These are phyloP conservation scores for Aspergillus saccharolyticus DNA, from an alignment of 495 filamentous ascomycete genomes.

Conservation along the genomic window DNA sequence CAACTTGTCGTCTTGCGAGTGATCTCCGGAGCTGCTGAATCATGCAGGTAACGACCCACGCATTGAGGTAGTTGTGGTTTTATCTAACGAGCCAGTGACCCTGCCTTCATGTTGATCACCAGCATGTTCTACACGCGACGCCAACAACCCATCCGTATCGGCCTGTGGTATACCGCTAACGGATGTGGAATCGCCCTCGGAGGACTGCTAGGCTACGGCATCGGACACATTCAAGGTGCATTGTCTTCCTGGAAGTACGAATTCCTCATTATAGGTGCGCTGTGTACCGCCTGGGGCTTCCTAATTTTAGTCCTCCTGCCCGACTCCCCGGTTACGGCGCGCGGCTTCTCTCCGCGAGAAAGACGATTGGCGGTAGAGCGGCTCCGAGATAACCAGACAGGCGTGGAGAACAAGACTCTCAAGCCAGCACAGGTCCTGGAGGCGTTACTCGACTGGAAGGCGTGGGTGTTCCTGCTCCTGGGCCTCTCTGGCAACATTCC, in stretches of 20 bases:
- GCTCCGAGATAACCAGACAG: slow-evolving; percentile 49
- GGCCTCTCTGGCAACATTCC: slow-evolving; percentile 34
- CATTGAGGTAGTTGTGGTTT: not conserved
- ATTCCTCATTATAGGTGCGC: slow-evolving; percentile 32
- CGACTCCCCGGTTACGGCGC: slow-evolving; percentile 43
- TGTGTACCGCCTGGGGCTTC: slow-evolving; percentile 33
- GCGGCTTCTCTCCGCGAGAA: slow-evolving; percentile 35
- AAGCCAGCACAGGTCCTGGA: slow-evolving; percentile 47
- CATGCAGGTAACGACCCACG: slow-evolving; percentile 24
- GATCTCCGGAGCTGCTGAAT: slow-evolving; percentile 51
- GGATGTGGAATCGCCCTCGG: slow-evolving; percentile 46
- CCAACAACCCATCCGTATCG: slow-evolving; percentile 52
- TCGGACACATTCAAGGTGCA: slow-evolving; percentile 30
- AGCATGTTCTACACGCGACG: slow-evolving; percentile 39
- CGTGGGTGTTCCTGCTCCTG: slow-evolving; percentile 37
- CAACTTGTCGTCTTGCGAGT: slow-evolving; percentile 44
- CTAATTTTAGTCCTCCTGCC: slow-evolving; percentile 42
- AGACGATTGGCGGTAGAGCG: slow-evolving; percentile 48
- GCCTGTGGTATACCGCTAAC: slow-evolving; percentile 50
- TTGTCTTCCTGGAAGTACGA: slow-evolving; percentile 31
- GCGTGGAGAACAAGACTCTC: slow-evolving; percentile 50
- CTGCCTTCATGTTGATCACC: slow-evolving; percentile 26
- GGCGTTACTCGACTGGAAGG: slow-evolving; percentile 43
- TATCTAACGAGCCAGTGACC: slow-evolving; percentile 18
- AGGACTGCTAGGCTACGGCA: slow-evolving; percentile 40